Percentiles rank a stretch among this genome's conserved stretches.
phyloP scores from a whole-genome alignment of 2,329 filamentous ascomycete species.

The Dothiorella sarmentorum region DNA sequence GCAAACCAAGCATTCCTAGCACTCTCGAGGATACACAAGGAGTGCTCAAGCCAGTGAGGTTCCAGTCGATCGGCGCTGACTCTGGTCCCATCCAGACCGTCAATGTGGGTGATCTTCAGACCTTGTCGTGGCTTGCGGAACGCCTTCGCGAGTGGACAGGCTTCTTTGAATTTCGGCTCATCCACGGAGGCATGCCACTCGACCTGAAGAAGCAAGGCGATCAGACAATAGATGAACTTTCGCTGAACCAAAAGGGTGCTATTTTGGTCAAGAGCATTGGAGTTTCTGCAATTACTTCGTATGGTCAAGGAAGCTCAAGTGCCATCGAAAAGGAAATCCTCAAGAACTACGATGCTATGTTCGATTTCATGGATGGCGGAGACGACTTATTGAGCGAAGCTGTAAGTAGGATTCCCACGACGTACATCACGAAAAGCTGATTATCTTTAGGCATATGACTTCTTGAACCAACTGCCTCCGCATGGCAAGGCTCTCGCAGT shows the following conservation, averaged over 20 bases:
- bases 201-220: conserved; percentile 39
- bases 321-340: conserved; percentile 74
- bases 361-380: conserved; percentile 68
- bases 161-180: conserved; percentile 72
- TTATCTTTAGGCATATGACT: conserved; percentile 31
- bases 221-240: conserved; percentile 64
- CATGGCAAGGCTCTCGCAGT: conserved; percentile 26
- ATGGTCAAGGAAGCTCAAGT: conserved; percentile 11
- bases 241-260: conserved; percentile 42
- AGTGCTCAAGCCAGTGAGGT: conserved; percentile 64
- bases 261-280: conserved; percentile 4
- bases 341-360: conserved; percentile 78
- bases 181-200: conserved; percentile 55
- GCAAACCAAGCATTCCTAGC: conserved; percentile 38
- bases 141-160: conserved; percentile 66
- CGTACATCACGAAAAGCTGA: conserved; percentile 20
- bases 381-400: conserved; percentile 50
- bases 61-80: conserved; percentile 67
- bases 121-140: conserved; percentile 54
- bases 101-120: conserved; percentile 67
- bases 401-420: conserved; percentile 15
- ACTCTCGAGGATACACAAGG: conserved; percentile 57
- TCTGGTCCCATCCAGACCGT: conserved; percentile 58
- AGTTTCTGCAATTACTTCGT: background rate
- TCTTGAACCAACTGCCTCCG: conserved; percentile 32